phyloP scores from a whole-genome alignment of 1,284 basidiomycete genomes.

The Wolfiporia cocos region DNA sequence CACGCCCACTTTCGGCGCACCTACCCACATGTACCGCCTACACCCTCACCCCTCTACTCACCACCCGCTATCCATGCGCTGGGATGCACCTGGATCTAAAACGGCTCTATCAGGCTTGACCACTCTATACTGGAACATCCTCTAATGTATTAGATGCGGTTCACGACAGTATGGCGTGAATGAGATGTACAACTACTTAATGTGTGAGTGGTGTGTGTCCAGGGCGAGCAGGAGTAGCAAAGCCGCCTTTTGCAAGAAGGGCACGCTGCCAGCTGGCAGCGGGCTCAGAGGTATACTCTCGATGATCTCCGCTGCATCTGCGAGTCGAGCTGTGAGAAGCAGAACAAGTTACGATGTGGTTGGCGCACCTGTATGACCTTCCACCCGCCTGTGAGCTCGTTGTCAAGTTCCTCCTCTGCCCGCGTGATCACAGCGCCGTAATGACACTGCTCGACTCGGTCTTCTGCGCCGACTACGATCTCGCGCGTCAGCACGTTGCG shows the following conservation, averaged over 20 bases:
- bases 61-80: too few relatives aligned
- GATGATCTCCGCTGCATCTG: conserved; percentile 36
- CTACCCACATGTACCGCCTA: neutral
- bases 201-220: conserved; percentile 1
- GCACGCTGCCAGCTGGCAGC: too few relatives aligned
- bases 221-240: neutral
- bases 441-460: conserved; percentile 87
- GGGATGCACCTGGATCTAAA: too few relatives aligned
- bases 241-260: too few relatives aligned
- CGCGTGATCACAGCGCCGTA: conserved; percentile 93
- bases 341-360: neutral
- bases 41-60: neutral
- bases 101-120: neutral
- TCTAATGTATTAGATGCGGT: conserved; percentile 4
- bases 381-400: conserved; percentile 97
- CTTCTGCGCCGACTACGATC: conserved; percentile 81
- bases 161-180: neutral
- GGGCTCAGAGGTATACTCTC: neutral
- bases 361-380: conserved; percentile 87
- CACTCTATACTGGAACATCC: neutral
- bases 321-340: neutral
- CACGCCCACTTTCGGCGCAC: neutral
- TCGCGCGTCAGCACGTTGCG: conserved; percentile 85
- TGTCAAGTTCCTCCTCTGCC: conserved; percentile 78
- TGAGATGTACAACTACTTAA: neutral